phyloP scores from a whole-genome alignment of 768 basidiomycete genomes.

The Mycena filopes region DNA sequence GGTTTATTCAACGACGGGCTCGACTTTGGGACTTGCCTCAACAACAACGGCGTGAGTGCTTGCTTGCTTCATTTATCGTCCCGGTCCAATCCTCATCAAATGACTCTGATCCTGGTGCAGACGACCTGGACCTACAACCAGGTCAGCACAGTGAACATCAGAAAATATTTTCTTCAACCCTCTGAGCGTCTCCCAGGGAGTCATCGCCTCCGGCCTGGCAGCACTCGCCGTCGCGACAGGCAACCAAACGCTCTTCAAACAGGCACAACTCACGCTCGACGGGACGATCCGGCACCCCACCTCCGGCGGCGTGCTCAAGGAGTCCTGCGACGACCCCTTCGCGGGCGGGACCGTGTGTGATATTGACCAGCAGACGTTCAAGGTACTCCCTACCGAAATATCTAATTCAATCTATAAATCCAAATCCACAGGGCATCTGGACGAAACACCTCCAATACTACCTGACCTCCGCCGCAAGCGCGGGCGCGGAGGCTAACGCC shows the following conservation, averaged over 20 bases:
- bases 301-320: slow-evolving; percentile 40
- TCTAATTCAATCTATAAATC: too few relatives aligned
- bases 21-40: slow-evolving; percentile 8
- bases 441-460: slow-evolving; percentile 48
- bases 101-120: slow-evolving; percentile 27
- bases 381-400: not conserved
- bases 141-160: too few relatives aligned
- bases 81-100: not conserved
- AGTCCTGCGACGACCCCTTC: slow-evolving; percentile 48
- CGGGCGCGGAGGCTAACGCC: slow-evolving; percentile 31
- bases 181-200: slow-evolving; percentile 44
- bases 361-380: slow-evolving; percentile 38
- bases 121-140: slow-evolving; percentile 56
- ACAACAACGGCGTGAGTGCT: slow-evolving; percentile 15
- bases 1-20: slow-evolving; percentile 21
- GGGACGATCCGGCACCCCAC: slow-evolving; percentile 47
- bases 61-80: too few relatives aligned
- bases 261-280: slow-evolving; percentile 48
- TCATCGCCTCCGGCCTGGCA: slow-evolving; percentile 51
- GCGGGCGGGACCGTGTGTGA: slow-evolving; percentile 39
- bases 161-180: too few relatives aligned
- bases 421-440: slow-evolving; percentile 44
- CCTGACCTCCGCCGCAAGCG: slow-evolving; percentile 38
- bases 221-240: slow-evolving; percentile 42
- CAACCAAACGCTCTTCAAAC: slow-evolving; percentile 38